Conservation (phyloP, 306 rosid genomes). For the Betula pendula region DNA sequence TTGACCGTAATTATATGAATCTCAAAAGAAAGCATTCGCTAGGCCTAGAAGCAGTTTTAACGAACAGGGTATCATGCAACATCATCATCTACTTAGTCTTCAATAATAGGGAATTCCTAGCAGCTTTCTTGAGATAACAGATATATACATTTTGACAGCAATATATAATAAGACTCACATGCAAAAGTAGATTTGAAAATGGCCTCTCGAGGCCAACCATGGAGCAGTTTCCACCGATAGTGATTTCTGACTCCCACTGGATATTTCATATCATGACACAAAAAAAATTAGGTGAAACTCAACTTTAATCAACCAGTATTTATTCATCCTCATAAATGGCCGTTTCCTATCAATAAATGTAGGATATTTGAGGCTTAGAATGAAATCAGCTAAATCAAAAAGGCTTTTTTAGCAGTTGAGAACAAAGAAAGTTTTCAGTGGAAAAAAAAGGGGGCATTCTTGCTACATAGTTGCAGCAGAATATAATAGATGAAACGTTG, state of each 20-base stretch:
- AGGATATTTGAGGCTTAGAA: not conserved
- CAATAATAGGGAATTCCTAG: not conserved
- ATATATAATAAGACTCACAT: not conserved
- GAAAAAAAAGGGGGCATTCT: too few species aligned
- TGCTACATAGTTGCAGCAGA: too few species aligned
- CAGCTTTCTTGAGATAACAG: not conserved
- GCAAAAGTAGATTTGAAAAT: too few species aligned
- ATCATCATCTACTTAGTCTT: too few species aligned
- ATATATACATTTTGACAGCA: not conserved
- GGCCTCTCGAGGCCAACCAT: not conserved
- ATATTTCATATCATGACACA: not conserved
- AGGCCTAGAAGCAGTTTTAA: not conserved
- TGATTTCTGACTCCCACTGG: not conserved
- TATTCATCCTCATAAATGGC: not conserved
- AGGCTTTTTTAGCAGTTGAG: not conserved
- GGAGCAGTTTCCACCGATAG: not conserved
- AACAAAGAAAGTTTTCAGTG: too few species aligned
- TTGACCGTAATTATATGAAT: not conserved
- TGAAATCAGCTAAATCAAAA: not conserved
- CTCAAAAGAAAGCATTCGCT: not conserved
- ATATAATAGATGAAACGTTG: not conserved
- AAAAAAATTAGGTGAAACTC: not conserved
- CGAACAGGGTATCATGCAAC: too few species aligned
- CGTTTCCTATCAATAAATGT: not conserved
- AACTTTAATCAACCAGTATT: not conserved